phyloP scores from a whole-genome alignment of 345 rosid genomes.

The Punica granatum region DNA sequence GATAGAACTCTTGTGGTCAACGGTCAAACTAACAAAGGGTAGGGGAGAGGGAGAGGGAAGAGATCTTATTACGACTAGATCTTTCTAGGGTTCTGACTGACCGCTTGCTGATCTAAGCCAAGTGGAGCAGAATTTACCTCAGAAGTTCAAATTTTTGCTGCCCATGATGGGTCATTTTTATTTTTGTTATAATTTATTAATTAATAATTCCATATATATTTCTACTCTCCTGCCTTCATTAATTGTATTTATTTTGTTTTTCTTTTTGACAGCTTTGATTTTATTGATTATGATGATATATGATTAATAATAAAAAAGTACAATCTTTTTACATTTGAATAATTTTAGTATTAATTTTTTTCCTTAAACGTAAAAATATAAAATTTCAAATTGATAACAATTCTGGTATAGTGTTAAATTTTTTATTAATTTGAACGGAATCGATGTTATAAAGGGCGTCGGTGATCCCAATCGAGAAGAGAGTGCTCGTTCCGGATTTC shows the following conservation, averaged over 20 bases:
- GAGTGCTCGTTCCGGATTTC: too few species aligned
- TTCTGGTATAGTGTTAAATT: too few species aligned
- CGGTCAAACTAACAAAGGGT: slow-evolving; percentile 31
- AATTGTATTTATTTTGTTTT: neutral
- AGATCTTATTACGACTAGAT: slow-evolving; percentile 22
- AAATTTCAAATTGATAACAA: too few species aligned
- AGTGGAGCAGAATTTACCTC: neutral
- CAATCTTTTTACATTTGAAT: too few species aligned
- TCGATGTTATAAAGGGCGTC: too few species aligned
- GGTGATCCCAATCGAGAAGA: too few species aligned
- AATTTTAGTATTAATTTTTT: too few species aligned
- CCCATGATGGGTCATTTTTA: slow-evolving; percentile 4
- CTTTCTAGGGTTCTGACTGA: slow-evolving; percentile 17
- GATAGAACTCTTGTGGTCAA: slow-evolving; percentile 9
- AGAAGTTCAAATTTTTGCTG: slow-evolving; percentile 6
- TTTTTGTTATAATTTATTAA: neutral
- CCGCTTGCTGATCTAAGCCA: slow-evolving; percentile 6
- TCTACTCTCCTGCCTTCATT: too few species aligned
- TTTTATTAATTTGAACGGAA: too few species aligned
- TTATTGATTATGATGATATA: too few species aligned
- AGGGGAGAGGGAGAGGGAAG: neutral
- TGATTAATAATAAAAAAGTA: too few species aligned
- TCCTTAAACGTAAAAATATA: too few species aligned
- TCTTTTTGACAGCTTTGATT: neutral
- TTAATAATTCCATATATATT: neutral